These are phyloP conservation scores for Leptosphaerulina australis DNA, from an alignment of 2,329 filamentous ascomycete species.

Conservation along the genomic window DNA sequence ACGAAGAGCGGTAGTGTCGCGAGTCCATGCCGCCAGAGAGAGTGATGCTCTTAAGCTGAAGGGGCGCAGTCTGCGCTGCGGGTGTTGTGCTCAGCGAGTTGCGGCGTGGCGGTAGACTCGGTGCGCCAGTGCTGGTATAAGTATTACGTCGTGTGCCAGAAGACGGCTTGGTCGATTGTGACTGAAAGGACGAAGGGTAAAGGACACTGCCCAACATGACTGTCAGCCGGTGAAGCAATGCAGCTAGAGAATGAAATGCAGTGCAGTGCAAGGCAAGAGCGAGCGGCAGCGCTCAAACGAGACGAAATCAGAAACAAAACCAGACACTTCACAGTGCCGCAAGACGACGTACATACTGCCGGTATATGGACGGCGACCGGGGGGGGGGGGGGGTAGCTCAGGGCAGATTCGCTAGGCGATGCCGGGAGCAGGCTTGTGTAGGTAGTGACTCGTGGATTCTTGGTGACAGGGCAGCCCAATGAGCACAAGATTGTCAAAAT, in stretches of 20 bases:
- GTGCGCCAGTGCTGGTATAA: constrained; percentile 26
- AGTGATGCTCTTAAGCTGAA: constrained; percentile 32
- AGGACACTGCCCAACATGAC: constrained; percentile 44
- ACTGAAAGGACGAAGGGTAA: constrained; percentile 28
- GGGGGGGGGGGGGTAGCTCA: background rate
- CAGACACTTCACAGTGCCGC: constrained; percentile 34
- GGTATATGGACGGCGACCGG: constrained; percentile 11
- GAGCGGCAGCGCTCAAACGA: constrained; percentile 16
- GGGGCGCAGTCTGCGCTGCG: constrained; percentile 28
- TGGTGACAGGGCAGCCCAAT: background rate
- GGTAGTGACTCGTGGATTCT: no score
- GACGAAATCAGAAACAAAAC: constrained; percentile 18
- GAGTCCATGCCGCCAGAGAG: constrained; percentile 41
- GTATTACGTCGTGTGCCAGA: constrained; percentile 25
- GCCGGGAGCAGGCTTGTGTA: constrained; percentile 16
- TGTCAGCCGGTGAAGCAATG: constrained; percentile 32
- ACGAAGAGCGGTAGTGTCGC: constrained; percentile 43
- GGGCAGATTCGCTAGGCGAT: constrained; percentile 15
- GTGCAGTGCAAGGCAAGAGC: constrained; percentile 3
- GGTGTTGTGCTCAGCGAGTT: constrained; percentile 31
- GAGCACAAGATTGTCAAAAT: background rate
- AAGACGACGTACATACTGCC: constrained; percentile 44
- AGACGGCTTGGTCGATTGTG: constrained; percentile 18
- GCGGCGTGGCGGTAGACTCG: constrained; percentile 37
- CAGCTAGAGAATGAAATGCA: constrained; percentile 10